Base-by-base conservation (phyloP, 2,329 filamentous ascomycete species). In the Alternaria metachromatica region DNA sequence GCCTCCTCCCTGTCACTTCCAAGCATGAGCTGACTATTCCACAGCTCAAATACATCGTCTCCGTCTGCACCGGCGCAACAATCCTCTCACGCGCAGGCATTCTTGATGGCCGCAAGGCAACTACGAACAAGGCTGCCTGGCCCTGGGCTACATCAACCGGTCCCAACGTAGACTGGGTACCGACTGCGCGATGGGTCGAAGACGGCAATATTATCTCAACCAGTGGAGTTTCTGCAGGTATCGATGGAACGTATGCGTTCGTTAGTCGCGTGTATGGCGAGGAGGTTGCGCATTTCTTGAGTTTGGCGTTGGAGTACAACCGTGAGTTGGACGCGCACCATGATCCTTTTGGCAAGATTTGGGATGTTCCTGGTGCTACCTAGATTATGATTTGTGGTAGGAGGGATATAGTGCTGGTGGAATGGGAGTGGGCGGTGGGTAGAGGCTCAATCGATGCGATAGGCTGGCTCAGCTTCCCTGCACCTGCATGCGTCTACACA, bases 131-230 rank as follows among this genome's bases (percentile, higher is more conserved):
- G 78, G 75, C 75, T 4, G 80, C 83, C 0, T 91, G 85, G 83
- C 7, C 62, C 0, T 77, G 73, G 72, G 84, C 86, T 2, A 84
- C 76, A 0, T 76, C 80, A 72, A 84, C 66, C 79, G 86, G 3
- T 76, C 84, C 1, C 75, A 84, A 23, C 82, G 88, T 8, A 72
- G 85, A 15, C 6, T 78, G 76, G 92, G 88, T 89, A 80, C 88
- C 55, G 73, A 82, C 5, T 76, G 83, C 50, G 85, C 82, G 89
- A 44, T 92, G 88, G 86, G 86, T 90, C 0, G 80, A 82, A 1
- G 89, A 92, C 76, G 89, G 87, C 23, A 90, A 91, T 58, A 80
- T 91, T 12, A 92, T 89, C 86, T 87, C 86, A 3, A 87, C 87
- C 1, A 88, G 87, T 0, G 89, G 90, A 0, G 84, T 90, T 4